A percentile compares a stretch with the other conserved stretches of the same genome.
Conservation (phyloP, 352 stramenopile genomes). For the Phytophthora cactorum region DNA sequence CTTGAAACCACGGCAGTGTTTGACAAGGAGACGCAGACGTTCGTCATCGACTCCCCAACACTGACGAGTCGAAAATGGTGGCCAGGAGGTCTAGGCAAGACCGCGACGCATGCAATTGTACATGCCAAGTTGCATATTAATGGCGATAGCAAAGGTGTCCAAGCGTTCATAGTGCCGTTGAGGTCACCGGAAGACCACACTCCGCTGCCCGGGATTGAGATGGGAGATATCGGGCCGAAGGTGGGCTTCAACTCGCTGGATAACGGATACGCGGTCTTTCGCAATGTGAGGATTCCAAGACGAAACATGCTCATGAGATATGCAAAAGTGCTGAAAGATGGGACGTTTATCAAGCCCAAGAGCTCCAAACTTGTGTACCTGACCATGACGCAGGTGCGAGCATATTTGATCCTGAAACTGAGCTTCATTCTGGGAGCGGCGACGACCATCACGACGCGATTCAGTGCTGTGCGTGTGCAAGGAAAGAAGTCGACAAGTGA, state of each 20-base stretch:
- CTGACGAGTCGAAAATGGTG: slow-evolving; percentile 96
- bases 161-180: slow-evolving; percentile 33
- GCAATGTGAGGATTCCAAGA: slow-evolving; percentile 24
- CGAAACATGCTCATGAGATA: slow-evolving; percentile 36
- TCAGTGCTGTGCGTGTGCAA: slow-evolving; percentile 56
- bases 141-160: slow-evolving; percentile 19
- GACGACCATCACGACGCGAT: slow-evolving; percentile 55
- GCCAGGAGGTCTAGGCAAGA: slow-evolving; percentile 56
- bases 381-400: slow-evolving; percentile 56
- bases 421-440: slow-evolving; percentile 32
- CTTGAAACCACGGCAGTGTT: slow-evolving; percentile 41
- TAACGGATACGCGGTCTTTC: slow-evolving; percentile 34
- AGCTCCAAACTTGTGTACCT: slow-evolving; percentile 71
- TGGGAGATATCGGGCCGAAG: slow-evolving; percentile 35
- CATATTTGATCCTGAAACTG: slow-evolving; percentile 35
- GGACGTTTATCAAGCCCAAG: slow-evolving; percentile 59
- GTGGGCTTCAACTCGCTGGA: slow-evolving; percentile 36
- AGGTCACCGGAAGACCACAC: slow-evolving; percentile 22
- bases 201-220: slow-evolving; percentile 21
- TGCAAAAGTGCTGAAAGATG: slow-evolving; percentile 51
- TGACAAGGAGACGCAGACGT: slow-evolving; percentile 87
- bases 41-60: slow-evolving; percentile 93
- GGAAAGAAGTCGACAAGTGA: slow-evolving; percentile 25
- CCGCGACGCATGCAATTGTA: slow-evolving; percentile 31
- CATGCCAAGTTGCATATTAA: slow-evolving; percentile 30